phyloP scores from a whole-genome alignment of 306 rosid species.

The Begonia fuchsioides region DNA sequence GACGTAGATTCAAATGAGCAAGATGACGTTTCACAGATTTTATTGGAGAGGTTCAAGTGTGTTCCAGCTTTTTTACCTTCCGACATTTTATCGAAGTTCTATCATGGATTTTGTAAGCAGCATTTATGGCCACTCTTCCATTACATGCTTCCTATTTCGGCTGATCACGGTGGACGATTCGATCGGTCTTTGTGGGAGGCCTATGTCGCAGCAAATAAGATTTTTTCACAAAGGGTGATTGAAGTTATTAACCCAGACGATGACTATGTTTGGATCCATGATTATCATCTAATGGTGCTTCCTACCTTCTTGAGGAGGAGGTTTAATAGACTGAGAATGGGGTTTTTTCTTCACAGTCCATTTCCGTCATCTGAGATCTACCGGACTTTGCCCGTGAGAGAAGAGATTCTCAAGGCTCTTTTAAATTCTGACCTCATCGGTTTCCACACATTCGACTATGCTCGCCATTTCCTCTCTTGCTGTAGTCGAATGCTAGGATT shows the following conservation, averaged over 20 bases:
- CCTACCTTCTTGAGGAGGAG: conserved; percentile 56
- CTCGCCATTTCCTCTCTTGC: conserved; percentile 62
- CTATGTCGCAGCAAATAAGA: conserved; percentile 53
- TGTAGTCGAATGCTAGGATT: conserved; percentile 60
- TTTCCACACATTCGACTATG: conserved; percentile 61
- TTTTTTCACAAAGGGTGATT: conserved; percentile 51
- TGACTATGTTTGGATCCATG: conserved; percentile 60
- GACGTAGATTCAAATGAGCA: conserved; percentile 39
- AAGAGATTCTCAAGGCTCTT: conserved; percentile 54
- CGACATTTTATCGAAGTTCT: conserved; percentile 34
- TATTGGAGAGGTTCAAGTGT: conserved; percentile 51
- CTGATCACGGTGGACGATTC: conserved; percentile 44
- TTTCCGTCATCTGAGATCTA: conserved; percentile 60
- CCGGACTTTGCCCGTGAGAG: conserved; percentile 57
- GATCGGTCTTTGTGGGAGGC: conserved; percentile 62
- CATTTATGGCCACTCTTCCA: conserved; percentile 61
- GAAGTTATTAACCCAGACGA: conserved; percentile 58
- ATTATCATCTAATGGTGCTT: conserved; percentile 59
- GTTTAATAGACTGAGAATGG: conserved; percentile 49
- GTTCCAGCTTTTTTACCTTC: conserved; percentile 51
- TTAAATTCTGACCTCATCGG: conserved; percentile 54
- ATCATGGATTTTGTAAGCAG: conserved; percentile 63
- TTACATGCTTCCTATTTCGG: conserved; percentile 57
- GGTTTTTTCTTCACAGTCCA: conserved; percentile 53
- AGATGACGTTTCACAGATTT: conserved; percentile 43